Conservation (phyloP, 768 basidiomycete species). For the Leccinum boreale region DNA sequence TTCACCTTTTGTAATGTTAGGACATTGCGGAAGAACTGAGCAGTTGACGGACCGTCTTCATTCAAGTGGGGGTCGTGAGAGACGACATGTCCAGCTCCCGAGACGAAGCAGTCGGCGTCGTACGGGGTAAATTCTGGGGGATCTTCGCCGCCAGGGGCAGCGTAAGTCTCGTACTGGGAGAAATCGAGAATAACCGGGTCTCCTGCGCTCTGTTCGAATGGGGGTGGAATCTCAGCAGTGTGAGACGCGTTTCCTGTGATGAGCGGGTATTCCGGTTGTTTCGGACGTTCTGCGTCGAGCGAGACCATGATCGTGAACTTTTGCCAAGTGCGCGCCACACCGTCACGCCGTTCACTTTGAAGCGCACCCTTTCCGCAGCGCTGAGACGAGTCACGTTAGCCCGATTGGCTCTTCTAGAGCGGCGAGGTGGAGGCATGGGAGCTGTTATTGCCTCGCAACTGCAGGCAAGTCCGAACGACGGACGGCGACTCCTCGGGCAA, state of each 20-base stretch:
- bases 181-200: constrained; percentile 26
- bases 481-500: constrained; percentile 3
- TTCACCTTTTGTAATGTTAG: constrained; percentile 44
- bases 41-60: constrained; percentile 46
- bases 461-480: constrained; percentile 3
- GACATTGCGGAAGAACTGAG: not conserved
- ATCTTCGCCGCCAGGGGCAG: constrained; percentile 37
- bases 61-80: constrained; percentile 73
- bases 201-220: constrained; percentile 27
- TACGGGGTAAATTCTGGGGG: constrained; percentile 66
- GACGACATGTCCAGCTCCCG: constrained; percentile 48
- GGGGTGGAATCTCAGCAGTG: constrained; percentile 13
- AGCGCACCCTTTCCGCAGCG: not conserved
- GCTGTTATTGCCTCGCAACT: constrained; percentile 4
- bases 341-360: not conserved
- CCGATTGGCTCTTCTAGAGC: constrained; percentile 1
- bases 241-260: not conserved
- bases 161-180: constrained; percentile 16
- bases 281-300: constrained; percentile 6
- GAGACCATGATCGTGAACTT: constrained; percentile 1
- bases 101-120: constrained; percentile 56
- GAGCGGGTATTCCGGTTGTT: not conserved
- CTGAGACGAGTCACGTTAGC: not conserved
- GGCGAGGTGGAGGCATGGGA: not conserved
- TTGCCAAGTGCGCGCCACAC: not conserved